Conservation (phyloP, 2,329 filamentous ascomycete species). For the Plectosphaerella plurivora region DNA sequence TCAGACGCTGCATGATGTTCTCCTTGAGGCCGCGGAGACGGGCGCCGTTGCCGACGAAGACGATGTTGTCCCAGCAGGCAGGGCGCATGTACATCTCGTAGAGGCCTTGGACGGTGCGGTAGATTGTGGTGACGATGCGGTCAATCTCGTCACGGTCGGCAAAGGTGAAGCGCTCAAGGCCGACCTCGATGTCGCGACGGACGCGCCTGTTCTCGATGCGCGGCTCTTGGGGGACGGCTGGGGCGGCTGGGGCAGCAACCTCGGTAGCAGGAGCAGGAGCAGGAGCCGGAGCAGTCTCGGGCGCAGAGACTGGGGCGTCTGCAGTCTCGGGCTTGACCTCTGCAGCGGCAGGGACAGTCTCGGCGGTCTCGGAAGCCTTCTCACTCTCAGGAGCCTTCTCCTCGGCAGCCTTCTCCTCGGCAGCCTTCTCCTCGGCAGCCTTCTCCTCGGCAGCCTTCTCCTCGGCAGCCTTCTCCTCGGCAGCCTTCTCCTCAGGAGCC, state of each 20-base stretch:
- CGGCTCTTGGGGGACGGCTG: conserved; percentile 22
- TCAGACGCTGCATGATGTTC: conserved; percentile 75
- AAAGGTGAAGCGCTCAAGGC: conserved; percentile 68
- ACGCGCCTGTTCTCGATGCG: conserved; percentile 51
- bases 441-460: conserved; percentile 3
- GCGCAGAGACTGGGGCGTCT: background rate
- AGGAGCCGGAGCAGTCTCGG: background rate
- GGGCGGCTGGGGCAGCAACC: conserved; percentile 10
- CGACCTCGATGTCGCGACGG: conserved; percentile 69
- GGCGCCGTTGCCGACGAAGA: conserved; percentile 86
- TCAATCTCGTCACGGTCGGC: conserved; percentile 71
- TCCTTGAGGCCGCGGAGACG: conserved; percentile 77
- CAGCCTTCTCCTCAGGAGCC: conserved; percentile 7
- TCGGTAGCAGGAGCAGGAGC: conserved; percentile 8
- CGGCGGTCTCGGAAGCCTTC: background rate
- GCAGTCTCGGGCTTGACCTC: background rate
- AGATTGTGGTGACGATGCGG: conserved; percentile 77
- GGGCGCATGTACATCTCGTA: conserved; percentile 81
- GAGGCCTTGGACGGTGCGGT: conserved; percentile 76
- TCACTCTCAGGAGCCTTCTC: background rate
- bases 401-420: conserved; percentile 8
- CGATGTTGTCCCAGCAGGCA: conserved; percentile 84
- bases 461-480: conserved; percentile 9
- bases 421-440: conserved; percentile 10
- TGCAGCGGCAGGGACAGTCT: background rate